These are phyloP conservation scores for Hypoxylon fuscum DNA, from an alignment of 495 filamentous ascomycete genomes.

Conservation along the genomic window DNA sequence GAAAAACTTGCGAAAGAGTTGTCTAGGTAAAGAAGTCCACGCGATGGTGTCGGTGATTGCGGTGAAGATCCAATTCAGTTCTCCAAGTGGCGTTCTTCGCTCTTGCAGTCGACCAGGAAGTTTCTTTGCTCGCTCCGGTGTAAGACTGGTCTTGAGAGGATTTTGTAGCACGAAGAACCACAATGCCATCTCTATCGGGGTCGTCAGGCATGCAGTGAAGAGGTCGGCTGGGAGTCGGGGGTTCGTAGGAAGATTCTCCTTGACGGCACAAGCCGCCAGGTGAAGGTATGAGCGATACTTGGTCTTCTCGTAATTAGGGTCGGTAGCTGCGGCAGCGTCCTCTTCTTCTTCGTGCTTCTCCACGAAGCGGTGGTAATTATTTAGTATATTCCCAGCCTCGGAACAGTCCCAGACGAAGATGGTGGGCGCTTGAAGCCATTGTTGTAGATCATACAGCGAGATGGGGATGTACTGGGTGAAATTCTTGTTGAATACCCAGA, in stretches of 20 bases:
- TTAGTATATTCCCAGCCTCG: constrained; percentile 92
- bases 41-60: constrained; percentile 99
- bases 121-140: constrained; percentile 80
- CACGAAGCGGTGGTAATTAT: constrained; percentile 91
- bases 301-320: constrained; percentile 75
- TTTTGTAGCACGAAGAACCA: constrained; percentile 95
- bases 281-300: constrained; percentile 80
- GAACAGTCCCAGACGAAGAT: constrained; percentile 98
- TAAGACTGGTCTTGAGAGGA: constrained; percentile 77
- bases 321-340: constrained; percentile 71
- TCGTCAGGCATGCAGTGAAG: constrained; percentile 95
- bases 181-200: constrained; percentile 95
- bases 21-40: constrained; percentile 90
- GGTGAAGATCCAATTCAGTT: constrained; percentile 99
- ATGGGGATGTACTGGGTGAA: constrained; percentile 99
- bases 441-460: constrained; percentile 93
- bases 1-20: constrained; percentile 95
- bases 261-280: constrained; percentile 87
- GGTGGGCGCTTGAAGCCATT: constrained; percentile 94
- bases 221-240: constrained; percentile 93
- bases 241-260: constrained; percentile 96
- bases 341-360: constrained; percentile 93
- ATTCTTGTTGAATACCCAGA: constrained; percentile 99
- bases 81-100: constrained; percentile 91
- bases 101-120: constrained; percentile 89